Evolutionary conservation across 192 early-diverging fungal species (phyloP), one percentile per base, ranked within the genome.

Genomic region (Lobosporangium transversale): DNA sequence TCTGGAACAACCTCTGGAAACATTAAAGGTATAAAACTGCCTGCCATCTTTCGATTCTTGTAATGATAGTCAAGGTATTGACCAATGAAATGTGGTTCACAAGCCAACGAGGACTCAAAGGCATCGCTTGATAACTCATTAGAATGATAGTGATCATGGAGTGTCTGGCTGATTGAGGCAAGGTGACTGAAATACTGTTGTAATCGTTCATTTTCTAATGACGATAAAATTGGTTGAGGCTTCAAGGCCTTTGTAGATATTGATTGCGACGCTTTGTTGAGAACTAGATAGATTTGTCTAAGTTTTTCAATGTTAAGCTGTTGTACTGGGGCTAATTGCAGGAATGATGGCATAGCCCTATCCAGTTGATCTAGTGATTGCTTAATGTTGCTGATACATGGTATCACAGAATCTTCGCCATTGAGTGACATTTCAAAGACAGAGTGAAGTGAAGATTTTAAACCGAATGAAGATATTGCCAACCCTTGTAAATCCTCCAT

Each of bases 341-440:
- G 68, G 53, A 73, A 85, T 55, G 18, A 79, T 11, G 36, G 73
- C 59, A 78, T 85, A 45, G 62, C 56, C 29, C 66, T 53, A 20
- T 79, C 78, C 17, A 85, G 37, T 18, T 75, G 52, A 44, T 87
- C 86, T 1, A 89, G 68, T 24, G 78, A 62, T 50, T 88, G 82
- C 18, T 83, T 84, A 26, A 92, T 86, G 33, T 87, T 69, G 29
- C 90, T 87, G 55, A 90, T 85, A 71, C 83, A 92, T 18, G 90
- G 87, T 35, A 92, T 70, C 2, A 43, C 67, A 45, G 63, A 67
- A 62, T 51, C 24, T 57, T 62, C 21, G 5, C 40, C 48, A 0
- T 50, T 74, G 56, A 55, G 63, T 53, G 44, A 70, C 3, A 18
- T 36, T 49, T 53, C 66, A 43, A 55, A 31, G 32, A 32, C 73